Base-by-base conservation (phyloP, 2,329 filamentous ascomycete genomes). In the Colletotrichum sp. region DNA sequence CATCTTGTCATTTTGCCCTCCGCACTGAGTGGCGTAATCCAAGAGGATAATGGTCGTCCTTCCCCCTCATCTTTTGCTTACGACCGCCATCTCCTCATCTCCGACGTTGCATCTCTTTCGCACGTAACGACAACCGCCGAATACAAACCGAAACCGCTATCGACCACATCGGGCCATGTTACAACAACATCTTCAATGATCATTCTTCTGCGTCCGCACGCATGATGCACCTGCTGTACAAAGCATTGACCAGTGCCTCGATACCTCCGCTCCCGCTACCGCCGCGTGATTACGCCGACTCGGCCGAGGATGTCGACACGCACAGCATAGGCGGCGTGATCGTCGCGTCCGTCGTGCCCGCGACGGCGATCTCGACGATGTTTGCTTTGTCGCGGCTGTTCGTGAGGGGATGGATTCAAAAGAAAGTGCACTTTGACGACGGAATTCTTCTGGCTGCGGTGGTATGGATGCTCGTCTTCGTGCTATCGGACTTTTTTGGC, bases 331-430 rank as follows among this genome's bases (percentile, higher is more conserved):
- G 73, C 16, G 18, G 61, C 28, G 26, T 73, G 21, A 68, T 75
- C 4, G 48, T 75, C 26, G 70, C 64, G 18, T 32, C 63, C 4
- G 64, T 75, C 55, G 64, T 75, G 12, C 70, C 70, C 4, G 60
- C 52, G 34, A 75, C 70, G 15, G 57, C 66, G 57, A 58, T 75
- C 18, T 68, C 73, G 8, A 75, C 73, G 9, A 34, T 75, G 13
- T 69, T 73, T 32, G 73, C 70, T 3, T 9, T 75, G 6, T 66
- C 64, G 12, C 70, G 73, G 26, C 4, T 73, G 12, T 73, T 73
- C 9, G 73, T 75, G 15, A 73, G 64, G 64, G 73, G 73, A 8
- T 60, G 73, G 64, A 30, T 75, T 8, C 73, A 75, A 24, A 64
- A 28, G 18, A 64, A 71, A 18, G 48, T 75, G 9, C 70, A 68